Evolutionary conservation across 2,329 filamentous ascomycete species (phyloP).

Genomic region (Daldinia eschscholtzii): DNA sequence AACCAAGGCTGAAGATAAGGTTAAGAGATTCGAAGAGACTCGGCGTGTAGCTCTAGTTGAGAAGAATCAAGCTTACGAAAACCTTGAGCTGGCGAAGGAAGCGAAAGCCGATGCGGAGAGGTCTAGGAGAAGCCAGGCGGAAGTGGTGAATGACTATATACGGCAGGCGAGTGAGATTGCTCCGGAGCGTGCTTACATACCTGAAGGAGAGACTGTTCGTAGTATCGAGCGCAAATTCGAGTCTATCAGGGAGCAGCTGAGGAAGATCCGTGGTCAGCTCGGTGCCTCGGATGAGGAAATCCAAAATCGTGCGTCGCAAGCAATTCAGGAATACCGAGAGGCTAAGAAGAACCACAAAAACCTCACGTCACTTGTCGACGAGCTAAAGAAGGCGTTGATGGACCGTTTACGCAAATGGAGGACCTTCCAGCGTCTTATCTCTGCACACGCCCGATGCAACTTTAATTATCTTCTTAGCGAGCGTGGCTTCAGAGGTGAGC

Average conservation of each 20-base stretch:
- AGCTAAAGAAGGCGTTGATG: slow-evolving; percentile 70
- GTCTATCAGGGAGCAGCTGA: slow-evolving; percentile 69
- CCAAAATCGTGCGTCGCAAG: slow-evolving; percentile 60
- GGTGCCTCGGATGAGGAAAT: slow-evolving; percentile 77
- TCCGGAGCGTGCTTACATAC: slow-evolving; percentile 69
- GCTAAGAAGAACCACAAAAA: slow-evolving; percentile 60
- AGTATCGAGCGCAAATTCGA: slow-evolving; percentile 68
- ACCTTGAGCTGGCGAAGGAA: slow-evolving; percentile 62
- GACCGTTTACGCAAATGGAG: slow-evolving; percentile 82
- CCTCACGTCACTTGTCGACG: slow-evolving; percentile 57
- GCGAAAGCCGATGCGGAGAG: slow-evolving; percentile 61
- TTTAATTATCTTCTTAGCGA: slow-evolving; percentile 92
- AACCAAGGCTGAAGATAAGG: slow-evolving; percentile 68
- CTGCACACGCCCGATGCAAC: slow-evolving; percentile 83
- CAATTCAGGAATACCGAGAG: slow-evolving; percentile 57
- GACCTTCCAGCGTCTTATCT: slow-evolving; percentile 85
- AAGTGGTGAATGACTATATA: slow-evolving; percentile 66
- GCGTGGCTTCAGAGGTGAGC: slow-evolving; percentile 85
- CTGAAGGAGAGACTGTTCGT: slow-evolving; percentile 71
- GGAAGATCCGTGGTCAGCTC: slow-evolving; percentile 66
- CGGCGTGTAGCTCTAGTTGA: slow-evolving; percentile 67
- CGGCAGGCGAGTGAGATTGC: slow-evolving; percentile 67
- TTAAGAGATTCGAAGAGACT: slow-evolving; percentile 61
- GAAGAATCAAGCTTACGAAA: slow-evolving; percentile 72
- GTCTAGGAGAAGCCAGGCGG: slow-evolving; percentile 62